Evolutionary conservation across 345 rosid species (phyloP).

Genomic region (Boechera retrofracta): DNA sequence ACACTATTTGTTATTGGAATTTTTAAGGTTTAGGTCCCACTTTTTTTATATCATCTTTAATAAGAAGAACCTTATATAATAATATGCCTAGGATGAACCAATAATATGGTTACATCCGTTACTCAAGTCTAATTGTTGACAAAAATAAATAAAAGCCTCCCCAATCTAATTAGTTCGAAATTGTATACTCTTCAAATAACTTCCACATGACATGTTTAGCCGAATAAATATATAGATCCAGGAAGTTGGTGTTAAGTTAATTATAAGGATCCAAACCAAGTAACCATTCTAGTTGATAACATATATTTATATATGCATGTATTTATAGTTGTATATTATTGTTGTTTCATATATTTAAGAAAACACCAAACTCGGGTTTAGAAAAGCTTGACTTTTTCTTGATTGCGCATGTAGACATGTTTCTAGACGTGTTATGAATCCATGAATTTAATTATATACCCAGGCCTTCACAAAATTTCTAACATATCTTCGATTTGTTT

Average conservation of each 20-base stretch:
- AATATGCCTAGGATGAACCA: conserved; percentile 5
- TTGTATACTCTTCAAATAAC: conserved; percentile 27
- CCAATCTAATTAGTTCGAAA: conserved; percentile 26
- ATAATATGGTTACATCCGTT: conserved; percentile 18
- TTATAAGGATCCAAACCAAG: conserved; percentile 10
- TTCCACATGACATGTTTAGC: conserved; percentile 30
- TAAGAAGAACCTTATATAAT: not conserved
- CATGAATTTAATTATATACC: not conserved
- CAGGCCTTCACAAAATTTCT: not conserved
- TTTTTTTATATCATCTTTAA: conserved; percentile 5
- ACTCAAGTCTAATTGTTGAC: conserved; percentile 17
- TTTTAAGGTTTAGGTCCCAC: conserved; percentile 44
- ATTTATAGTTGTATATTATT: too few species aligned
- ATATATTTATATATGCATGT: not conserved
- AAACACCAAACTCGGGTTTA: not conserved
- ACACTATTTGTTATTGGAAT: conserved; percentile 24
- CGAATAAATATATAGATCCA: not conserved
- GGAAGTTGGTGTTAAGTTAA: conserved; percentile 10
- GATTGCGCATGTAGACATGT: not conserved
- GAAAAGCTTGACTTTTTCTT: not conserved
- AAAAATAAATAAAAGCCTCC: conserved; percentile 23
- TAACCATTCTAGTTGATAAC: conserved; percentile 17
- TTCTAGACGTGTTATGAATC: not conserved
- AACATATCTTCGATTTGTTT: not conserved
- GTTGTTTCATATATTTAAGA: not conserved